Evolutionary conservation across 345 rosid genomes (phyloP), one percentile per base, ranked within the genome.

Genomic region (Melaleuca quinquenervia): DNA sequence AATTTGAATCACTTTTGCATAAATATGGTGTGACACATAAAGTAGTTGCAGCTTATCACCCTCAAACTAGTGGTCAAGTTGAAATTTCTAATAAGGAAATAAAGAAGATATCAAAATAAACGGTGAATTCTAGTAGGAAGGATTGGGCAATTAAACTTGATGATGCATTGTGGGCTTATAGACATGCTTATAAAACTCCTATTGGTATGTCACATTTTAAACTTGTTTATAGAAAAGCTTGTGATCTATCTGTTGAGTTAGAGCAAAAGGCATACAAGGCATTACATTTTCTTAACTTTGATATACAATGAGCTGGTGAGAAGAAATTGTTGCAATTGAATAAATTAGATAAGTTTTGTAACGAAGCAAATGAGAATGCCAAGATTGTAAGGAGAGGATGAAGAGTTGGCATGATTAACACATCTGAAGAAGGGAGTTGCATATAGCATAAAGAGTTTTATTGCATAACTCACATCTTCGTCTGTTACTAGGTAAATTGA

Each of bases 261-360:
- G 88, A 86, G 45, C 85, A 88, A 10, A 53, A 24, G 13, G 87
- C 62, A 5, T 84, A 10, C 56, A 84, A 83, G 84, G 84, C 83
- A 1, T 29, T 58, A 1, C 50, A 52, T 1, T 5, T 3, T 0
- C 26, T 84, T 15, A 88, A 75, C 50, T 24, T 87, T 26, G 78
- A 85, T 54, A 11, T 41, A 6, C 14, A 60, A 1, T 24, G 0
- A 2, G 44, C 11, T 3, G n/a, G 44, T 3, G 18, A 58, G 6
- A 20, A 75, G 16, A 45, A 56, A 21, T 18, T 75, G 11, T 60
- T 87, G 3, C 83, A 84, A 10, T 20, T 88, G 3, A 36, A 76
- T 21, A 87, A 85, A 48, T 20, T 85, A 0, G 83, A 85, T 1
- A 84, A 75, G 24, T 51, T 70, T 6, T 0, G 11, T 3, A 11